These are phyloP conservation scores for Glycyrrhiza uralensis DNA, from an alignment of 306 rosid genomes.

Conservation along the genomic window DNA sequence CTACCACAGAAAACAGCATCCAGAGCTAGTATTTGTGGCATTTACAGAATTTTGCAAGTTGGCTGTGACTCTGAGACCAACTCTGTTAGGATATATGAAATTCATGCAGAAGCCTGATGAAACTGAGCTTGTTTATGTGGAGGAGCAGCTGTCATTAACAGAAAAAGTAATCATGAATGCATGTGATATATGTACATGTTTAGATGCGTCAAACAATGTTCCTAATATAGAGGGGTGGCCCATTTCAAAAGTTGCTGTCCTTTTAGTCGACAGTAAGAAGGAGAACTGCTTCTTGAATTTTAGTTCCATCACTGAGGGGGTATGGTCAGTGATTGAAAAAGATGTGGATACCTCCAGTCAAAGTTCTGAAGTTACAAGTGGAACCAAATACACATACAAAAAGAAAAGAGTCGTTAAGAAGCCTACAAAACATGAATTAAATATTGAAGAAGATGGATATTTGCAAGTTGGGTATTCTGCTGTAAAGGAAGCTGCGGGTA, in stretches of 20 bases:
- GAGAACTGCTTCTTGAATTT: slow-evolving; percentile 53
- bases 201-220: slow-evolving; percentile 51
- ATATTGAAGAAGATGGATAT: slow-evolving; percentile 35
- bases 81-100: slow-evolving; percentile 51
- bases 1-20: slow-evolving; percentile 60
- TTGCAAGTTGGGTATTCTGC: slow-evolving; percentile 67
- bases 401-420: slow-evolving; percentile 44
- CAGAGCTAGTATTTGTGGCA: slow-evolving; percentile 44
- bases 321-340: slow-evolving; percentile 73
- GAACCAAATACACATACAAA: slow-evolving; percentile 20
- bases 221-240: slow-evolving; percentile 71
- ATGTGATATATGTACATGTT: slow-evolving; percentile 45
- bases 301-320: slow-evolving; percentile 57
- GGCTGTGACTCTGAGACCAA: slow-evolving; percentile 55
- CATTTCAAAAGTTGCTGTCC: slow-evolving; percentile 63
- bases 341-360: slow-evolving; percentile 32
- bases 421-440: slow-evolving; percentile 36
- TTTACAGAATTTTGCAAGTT: slow-evolving; percentile 64
- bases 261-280: slow-evolving; percentile 50
- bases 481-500: slow-evolving; percentile 66
- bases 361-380: slow-evolving; percentile 33
- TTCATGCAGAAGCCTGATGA: slow-evolving; percentile 40
- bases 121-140: slow-evolving; percentile 42
- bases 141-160: slow-evolving; percentile 51
- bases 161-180: slow-evolving; percentile 59